These are phyloP conservation scores for Chrysoporthe puriensis DNA, from an alignment of 2,329 filamentous ascomycete species.

Conservation along the genomic window DNA sequence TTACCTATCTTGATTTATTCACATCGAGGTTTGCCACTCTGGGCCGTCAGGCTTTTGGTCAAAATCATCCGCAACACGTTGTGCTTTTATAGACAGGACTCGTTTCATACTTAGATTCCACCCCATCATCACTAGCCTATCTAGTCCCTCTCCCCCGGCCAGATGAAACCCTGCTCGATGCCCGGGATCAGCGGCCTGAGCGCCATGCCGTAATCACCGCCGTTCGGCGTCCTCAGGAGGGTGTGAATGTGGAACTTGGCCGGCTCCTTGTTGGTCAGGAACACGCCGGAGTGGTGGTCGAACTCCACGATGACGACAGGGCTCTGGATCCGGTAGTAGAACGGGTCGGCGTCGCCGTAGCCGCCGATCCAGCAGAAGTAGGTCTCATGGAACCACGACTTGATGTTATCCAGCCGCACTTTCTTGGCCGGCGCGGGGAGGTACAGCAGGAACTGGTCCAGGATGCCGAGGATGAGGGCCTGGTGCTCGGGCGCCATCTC, in stretches of 20 bases:
- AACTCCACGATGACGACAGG: constrained; percentile 77
- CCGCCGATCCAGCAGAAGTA: constrained; percentile 82
- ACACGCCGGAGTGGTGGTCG: constrained; percentile 80
- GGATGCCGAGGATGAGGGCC: constrained; percentile 58
- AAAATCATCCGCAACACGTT: too few species aligned
- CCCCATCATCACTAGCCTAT: not conserved
- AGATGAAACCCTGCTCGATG: constrained; percentile 45
- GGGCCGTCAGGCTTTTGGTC: too few species aligned
- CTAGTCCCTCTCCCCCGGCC: constrained; percentile 40
- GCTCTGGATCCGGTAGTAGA: constrained; percentile 79
- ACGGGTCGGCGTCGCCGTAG: constrained; percentile 67
- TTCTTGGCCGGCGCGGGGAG: constrained; percentile 60
- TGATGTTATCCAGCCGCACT: constrained; percentile 58
- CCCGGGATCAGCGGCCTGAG: constrained; percentile 44
- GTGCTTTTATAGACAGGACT: too few species aligned
- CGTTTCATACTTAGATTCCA: not conserved
- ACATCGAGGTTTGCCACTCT: too few species aligned
- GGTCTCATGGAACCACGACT: constrained; percentile 66
- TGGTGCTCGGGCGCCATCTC: constrained; percentile 54
- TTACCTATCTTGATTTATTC: too few species aligned
- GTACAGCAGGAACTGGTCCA: constrained; percentile 70
- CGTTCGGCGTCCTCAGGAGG: constrained; percentile 71
- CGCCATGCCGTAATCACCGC: constrained; percentile 72
- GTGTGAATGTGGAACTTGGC: constrained; percentile 83
- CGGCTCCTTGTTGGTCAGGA: constrained; percentile 72